phyloP scores from a whole-genome alignment of 129 eudicot species.

The Tagetes patula region DNA sequence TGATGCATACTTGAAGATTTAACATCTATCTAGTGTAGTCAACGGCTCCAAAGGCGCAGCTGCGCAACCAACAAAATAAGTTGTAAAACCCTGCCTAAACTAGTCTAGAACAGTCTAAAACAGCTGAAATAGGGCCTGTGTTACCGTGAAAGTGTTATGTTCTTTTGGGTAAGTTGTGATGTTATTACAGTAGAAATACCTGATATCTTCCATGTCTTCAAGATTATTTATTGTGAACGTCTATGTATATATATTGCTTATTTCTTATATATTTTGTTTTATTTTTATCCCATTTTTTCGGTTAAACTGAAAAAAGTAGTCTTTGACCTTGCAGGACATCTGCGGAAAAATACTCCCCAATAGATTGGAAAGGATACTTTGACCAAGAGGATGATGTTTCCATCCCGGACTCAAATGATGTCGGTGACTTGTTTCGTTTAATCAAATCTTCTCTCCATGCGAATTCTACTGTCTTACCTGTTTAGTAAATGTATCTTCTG shows the following conservation, averaged over 20 bases:
- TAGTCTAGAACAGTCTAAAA: no score
- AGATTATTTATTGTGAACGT: background rate
- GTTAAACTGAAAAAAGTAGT: background rate
- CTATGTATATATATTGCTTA: background rate
- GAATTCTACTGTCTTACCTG: slow-evolving; percentile 2
- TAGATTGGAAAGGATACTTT: slow-evolving; percentile 74
- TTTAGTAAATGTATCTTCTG: slow-evolving; percentile 7
- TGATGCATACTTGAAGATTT: background rate
- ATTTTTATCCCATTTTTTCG: background rate
- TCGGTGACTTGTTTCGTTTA: slow-evolving; percentile 35
- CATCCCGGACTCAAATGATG: slow-evolving; percentile 77
- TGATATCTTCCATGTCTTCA: background rate
- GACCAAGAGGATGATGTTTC: slow-evolving; percentile 81
- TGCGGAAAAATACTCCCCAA: slow-evolving; percentile 66
- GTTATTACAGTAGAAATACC: background rate
- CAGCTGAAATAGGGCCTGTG: background rate
- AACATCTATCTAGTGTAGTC: no score
- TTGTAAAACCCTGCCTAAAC: no score
- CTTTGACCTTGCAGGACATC: slow-evolving; percentile 50
- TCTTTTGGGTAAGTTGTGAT: background rate
- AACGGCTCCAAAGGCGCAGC: no score
- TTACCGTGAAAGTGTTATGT: background rate
- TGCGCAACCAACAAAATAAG: no score
- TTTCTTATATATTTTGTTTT: background rate
- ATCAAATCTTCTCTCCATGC: slow-evolving; percentile 13